phyloP scores from a whole-genome alignment of 1,284 basidiomycete species.

The Trichosporon sp. region DNA sequence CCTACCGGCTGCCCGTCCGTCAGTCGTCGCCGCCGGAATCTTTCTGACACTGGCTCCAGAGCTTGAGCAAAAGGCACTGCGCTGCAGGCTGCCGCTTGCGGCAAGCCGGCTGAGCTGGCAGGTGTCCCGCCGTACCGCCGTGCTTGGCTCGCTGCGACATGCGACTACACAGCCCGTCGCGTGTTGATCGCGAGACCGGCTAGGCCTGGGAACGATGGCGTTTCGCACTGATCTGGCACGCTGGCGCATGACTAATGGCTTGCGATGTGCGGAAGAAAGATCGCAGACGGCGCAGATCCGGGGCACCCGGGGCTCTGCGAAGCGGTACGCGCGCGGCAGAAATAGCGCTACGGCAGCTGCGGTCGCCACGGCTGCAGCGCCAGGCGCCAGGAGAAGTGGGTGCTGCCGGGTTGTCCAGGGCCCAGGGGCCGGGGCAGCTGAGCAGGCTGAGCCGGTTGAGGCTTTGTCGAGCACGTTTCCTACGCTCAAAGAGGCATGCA shows the following conservation, averaged over 20 bases:
- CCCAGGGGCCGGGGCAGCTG: too few relatives aligned
- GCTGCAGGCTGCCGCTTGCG: background rate
- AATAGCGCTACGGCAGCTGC: background rate
- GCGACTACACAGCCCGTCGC: too few relatives aligned
- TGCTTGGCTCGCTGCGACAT: too few relatives aligned
- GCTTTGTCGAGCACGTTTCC: background rate
- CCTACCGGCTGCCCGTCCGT: too few relatives aligned
- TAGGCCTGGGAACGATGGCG: background rate
- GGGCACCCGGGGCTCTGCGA: background rate
- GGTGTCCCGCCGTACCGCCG: too few relatives aligned
- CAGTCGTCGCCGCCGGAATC: background rate
- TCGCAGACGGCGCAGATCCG: background rate
- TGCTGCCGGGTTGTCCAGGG: background rate
- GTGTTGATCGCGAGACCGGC: background rate
- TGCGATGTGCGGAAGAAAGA: background rate
- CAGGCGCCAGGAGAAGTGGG: background rate
- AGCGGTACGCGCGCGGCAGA: background rate
- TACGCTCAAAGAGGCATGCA: background rate
- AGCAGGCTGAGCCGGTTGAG: too few relatives aligned
- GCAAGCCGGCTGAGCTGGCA: background rate
- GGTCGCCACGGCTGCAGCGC: too few relatives aligned
- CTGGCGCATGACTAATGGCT: background rate
- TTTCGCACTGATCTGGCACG: background rate
- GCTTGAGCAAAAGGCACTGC: background rate
- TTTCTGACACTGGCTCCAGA: background rate